These are phyloP conservation scores for Boletales sp. DNA, from an alignment of 768 basidiomycete species.

Conservation along the genomic window DNA sequence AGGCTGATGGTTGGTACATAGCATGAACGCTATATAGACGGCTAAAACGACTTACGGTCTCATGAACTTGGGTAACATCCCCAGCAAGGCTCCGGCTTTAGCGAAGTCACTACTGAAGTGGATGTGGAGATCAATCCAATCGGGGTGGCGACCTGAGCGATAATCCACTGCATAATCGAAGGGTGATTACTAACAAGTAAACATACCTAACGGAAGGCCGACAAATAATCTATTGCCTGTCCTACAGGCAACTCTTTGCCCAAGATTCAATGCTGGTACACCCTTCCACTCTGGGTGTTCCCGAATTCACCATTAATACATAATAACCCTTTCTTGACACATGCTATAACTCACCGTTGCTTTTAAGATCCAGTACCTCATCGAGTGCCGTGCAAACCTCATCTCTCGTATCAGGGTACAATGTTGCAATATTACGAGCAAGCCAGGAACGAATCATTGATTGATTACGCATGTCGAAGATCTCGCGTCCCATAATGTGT, in stretches of 20 bases:
- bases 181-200: background rate
- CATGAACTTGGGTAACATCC: constrained; percentile 31
- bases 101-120: constrained; percentile 26
- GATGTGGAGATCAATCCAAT: constrained; percentile 19
- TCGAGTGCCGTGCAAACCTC: constrained; percentile 42
- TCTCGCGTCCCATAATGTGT: constrained; percentile 35
- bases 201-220: constrained; percentile 44
- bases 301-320: background rate
- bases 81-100: constrained; percentile 15
- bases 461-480: constrained; percentile 26
- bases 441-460: constrained; percentile 26
- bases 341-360: constrained; percentile 6
- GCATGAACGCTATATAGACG: too few species aligned
- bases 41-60: constrained; percentile 22
- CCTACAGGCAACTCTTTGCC: constrained; percentile 36
- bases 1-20: constrained; percentile 7
- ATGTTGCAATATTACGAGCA: constrained; percentile 35
- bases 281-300: constrained; percentile 37
- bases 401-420: constrained; percentile 41
- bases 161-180: background rate
- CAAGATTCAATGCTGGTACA: constrained; percentile 21
- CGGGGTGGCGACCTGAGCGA: constrained; percentile 4
- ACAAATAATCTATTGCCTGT: constrained; percentile 46
- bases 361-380: constrained; percentile 31
- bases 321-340: too few species aligned